A percentile compares a stretch with the other conserved stretches of the same genome.
Evolutionary conservation across 176 grass and related monocot genomes (phyloP).

Genomic region (Poa annua): DNA sequence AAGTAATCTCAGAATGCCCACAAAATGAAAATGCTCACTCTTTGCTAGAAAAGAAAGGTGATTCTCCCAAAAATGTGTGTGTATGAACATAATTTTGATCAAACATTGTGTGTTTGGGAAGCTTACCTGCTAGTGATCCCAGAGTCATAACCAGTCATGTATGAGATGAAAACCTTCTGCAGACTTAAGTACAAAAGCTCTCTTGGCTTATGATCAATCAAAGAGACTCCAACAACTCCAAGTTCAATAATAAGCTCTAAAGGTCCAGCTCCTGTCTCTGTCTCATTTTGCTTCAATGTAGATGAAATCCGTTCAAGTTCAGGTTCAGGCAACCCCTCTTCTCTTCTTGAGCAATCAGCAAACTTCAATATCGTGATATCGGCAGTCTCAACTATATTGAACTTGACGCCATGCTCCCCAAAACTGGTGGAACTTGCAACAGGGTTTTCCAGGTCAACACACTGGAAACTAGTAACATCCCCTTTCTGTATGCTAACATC

Average conservation of each 20-base stretch:
- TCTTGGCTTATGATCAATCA: conserved; percentile 91
- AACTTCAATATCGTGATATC: conserved; percentile 78
- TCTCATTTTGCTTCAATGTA: conserved; percentile 48
- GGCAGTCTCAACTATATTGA: conserved; percentile 61
- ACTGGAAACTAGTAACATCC: conserved; percentile 51
- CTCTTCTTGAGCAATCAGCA: conserved; percentile 55
- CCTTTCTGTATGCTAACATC: conserved; percentile 63
- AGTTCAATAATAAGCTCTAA: conserved; percentile 96
- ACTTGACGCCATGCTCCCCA: conserved; percentile 58
- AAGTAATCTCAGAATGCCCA: conserved; percentile 22
- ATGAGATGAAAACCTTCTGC: conserved; percentile 88
- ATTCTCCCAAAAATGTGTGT: conserved; percentile 1
- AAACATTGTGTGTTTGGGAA: conserved; percentile 1
- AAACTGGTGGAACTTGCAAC: conserved; percentile 53
- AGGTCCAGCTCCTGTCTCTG: conserved; percentile 41
- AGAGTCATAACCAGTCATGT: conserved; percentile 79
- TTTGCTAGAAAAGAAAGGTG: conserved; percentile 27
- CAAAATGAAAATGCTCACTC: conserved; percentile 19
- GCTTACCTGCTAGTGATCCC: conserved; percentile 89
- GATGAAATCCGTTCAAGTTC: conserved; percentile 43
- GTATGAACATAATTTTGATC: not conserved
- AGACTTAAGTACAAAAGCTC: conserved; percentile 90
- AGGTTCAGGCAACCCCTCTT: conserved; percentile 35
- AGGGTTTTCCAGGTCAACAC: conserved; percentile 69
- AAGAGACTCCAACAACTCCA: conserved; percentile 87